These are phyloP conservation scores for Penicillium paxilli DNA, from an alignment of 495 filamentous ascomycete species.

Conservation along the genomic window DNA sequence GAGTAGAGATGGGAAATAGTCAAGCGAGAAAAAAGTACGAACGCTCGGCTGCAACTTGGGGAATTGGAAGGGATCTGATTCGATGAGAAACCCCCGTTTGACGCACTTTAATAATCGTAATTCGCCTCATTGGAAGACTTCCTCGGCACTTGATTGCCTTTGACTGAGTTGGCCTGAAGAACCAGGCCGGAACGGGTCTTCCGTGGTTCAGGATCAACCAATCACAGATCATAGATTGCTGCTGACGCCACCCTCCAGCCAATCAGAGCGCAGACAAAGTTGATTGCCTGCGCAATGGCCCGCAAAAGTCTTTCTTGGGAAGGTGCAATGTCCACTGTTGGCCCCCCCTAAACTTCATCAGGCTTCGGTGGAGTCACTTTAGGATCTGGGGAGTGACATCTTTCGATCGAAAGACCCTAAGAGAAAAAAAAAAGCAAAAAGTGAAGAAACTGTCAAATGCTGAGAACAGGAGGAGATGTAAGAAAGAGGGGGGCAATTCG, in stretches of 20 bases:
- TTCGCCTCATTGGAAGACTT: not conserved
- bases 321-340: conserved; percentile 25
- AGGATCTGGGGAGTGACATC: conserved; percentile 35
- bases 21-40: not conserved
- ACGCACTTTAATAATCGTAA: not conserved
- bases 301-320: conserved; percentile 22
- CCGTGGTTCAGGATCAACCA: conserved; percentile 19
- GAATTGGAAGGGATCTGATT: not conserved
- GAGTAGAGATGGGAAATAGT: too few relatives aligned
- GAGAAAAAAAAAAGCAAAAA: conserved; percentile 9
- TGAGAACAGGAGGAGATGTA: conserved; percentile 4
- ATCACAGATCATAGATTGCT: conserved; percentile 19
- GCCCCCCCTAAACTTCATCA: conserved; percentile 28
- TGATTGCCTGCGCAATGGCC: conserved; percentile 31
- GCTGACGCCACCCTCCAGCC: conserved; percentile 28
- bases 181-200: not conserved
- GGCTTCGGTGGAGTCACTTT: conserved; percentile 34
- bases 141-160: not conserved
- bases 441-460: conserved; percentile 2
- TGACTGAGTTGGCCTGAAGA: not conserved
- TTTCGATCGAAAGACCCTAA: conserved; percentile 1
- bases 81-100: not conserved
- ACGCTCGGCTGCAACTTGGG: not conserved
- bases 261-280: conserved; percentile 24
- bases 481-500: not conserved